phyloP scores from a whole-genome alignment of 306 rosid species.

The Cucumis hystrix region DNA sequence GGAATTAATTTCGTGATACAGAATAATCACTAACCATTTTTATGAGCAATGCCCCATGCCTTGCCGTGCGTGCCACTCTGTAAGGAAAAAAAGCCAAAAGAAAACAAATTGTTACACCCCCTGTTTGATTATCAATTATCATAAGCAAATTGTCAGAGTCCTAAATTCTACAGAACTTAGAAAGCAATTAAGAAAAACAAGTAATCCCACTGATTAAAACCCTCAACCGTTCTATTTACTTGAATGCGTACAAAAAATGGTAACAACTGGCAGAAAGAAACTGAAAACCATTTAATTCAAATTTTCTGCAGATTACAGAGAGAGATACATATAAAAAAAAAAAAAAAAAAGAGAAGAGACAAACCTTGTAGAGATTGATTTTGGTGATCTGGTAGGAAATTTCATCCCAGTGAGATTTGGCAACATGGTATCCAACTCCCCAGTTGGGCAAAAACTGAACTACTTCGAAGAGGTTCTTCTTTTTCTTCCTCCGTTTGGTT shows the following conservation, averaged over 20 bases:
- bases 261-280: not conserved
- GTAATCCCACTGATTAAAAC: not conserved
- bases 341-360: constrained; percentile 5
- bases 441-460: constrained; percentile 81
- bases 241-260: not conserved
- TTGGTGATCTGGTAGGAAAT: constrained; percentile 81
- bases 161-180: not conserved
- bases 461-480: constrained; percentile 88
- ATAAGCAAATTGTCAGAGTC: not conserved
- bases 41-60: constrained; percentile 91
- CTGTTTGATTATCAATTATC: not conserved
- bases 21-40: constrained; percentile 37
- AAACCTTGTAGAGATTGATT: constrained; percentile 86
- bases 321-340: not conserved
- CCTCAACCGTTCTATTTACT: not conserved
- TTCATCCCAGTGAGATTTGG: constrained; percentile 76
- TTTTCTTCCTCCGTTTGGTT: constrained; percentile 56
- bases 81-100: not conserved
- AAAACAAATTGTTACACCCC: not conserved
- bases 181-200: not conserved
- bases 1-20: not conserved
- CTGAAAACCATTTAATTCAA: not conserved
- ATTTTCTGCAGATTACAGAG: not conserved
- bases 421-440: constrained; percentile 90
- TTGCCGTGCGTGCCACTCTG: constrained; percentile 93